phyloP scores from a whole-genome alignment of 208 protist species.

The Leishmania martiniquensis region DNA sequence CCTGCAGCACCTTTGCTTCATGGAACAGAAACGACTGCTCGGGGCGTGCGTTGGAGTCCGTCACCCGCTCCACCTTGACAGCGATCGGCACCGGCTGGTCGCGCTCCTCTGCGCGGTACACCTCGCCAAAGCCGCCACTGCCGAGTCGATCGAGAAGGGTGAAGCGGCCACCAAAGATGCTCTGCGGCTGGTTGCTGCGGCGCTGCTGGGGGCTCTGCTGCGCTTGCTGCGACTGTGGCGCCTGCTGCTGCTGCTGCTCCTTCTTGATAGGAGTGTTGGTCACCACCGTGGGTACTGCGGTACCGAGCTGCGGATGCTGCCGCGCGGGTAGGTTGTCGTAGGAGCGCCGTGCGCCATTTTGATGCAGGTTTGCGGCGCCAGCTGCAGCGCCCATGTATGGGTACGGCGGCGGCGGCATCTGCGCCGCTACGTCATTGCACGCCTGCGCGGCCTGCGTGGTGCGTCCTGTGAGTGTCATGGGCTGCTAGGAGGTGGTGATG shows the following conservation, averaged over 20 bases:
- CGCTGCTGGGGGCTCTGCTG: background rate
- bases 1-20: constrained; percentile 94
- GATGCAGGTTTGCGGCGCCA: background rate
- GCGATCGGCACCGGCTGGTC: constrained; percentile 39
- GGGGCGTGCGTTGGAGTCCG: constrained; percentile 32
- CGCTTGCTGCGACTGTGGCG: background rate
- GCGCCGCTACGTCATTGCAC: background rate
- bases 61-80: constrained; percentile 58
- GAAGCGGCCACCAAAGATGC: constrained; percentile 58
- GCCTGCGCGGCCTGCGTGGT: background rate
- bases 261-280: background rate
- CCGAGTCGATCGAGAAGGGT: constrained; percentile 87
- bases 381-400: background rate
- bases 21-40: constrained; percentile 97
- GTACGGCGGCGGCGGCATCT: constrained; percentile 3
- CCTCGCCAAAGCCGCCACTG: constrained; percentile 97
- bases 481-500: background rate
- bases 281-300: background rate
- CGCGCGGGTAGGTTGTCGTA: background rate
- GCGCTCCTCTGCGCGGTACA: constrained; percentile 86
- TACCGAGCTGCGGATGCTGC: constrained; percentile 3
- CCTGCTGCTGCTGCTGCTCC: background rate
- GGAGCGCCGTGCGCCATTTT: background rate
- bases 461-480: constrained; percentile 7
- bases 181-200: background rate